These are phyloP conservation scores for Agrocybe pediades DNA, from an alignment of 768 basidiomycete genomes.

Conservation along the genomic window DNA sequence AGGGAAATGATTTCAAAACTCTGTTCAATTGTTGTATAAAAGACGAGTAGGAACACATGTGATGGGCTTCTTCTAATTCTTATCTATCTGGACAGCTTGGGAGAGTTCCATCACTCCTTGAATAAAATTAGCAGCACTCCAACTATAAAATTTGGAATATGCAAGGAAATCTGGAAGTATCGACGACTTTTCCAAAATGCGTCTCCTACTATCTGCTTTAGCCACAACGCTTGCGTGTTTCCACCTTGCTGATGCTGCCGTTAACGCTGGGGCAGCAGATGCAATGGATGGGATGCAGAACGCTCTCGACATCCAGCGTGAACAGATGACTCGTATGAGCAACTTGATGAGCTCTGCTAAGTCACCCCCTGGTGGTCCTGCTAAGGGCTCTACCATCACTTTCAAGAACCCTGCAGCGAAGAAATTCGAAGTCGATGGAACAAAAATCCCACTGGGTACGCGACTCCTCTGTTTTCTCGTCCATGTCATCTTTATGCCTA, in stretches of 20 bases:
- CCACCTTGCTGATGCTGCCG: constrained; percentile 19
- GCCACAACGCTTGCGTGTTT: constrained; percentile 18
- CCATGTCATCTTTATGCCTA: neutral
- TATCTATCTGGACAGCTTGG: constrained; percentile 17
- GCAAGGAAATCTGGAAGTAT: neutral
- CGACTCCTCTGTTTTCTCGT: neutral
- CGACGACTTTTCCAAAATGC: constrained; percentile 15
- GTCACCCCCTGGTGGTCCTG: constrained; percentile 8
- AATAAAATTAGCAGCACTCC: constrained; percentile 14
- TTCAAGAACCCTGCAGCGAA: constrained; percentile 65
- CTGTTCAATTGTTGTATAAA: neutral
- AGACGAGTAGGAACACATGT: constrained; percentile 8
- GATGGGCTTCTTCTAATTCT: constrained; percentile 7
- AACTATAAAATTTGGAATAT: constrained; percentile 3
- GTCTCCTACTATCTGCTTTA: constrained; percentile 14
- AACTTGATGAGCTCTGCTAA: constrained; percentile 36
- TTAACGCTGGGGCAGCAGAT: constrained; percentile 22
- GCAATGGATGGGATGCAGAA: constrained; percentile 38
- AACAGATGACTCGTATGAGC: constrained; percentile 41
- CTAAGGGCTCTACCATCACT: constrained; percentile 43
- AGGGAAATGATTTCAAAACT: neutral
- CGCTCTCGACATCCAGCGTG: constrained; percentile 45
- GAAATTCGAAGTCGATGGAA: constrained; percentile 48
- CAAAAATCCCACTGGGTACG: constrained; percentile 43
- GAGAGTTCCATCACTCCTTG: constrained; percentile 2